Conservation (phyloP, 148 eudicot genomes). For the Linanthus parryae region DNA sequence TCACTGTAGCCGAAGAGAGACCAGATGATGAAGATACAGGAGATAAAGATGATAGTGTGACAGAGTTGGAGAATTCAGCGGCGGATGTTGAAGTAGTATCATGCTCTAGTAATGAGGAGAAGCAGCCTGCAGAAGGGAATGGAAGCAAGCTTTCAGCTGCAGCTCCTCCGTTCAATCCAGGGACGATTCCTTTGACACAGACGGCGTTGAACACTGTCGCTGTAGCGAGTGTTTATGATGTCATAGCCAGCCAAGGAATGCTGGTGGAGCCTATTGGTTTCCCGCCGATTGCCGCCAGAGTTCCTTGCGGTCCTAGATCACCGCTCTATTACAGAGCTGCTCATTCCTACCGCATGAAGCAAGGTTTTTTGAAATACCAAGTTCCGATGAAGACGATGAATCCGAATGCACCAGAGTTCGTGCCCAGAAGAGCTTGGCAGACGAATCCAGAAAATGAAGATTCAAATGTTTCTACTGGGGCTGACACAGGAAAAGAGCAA, state of each 20-base stretch:
- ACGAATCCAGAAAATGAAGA: slow-evolving; percentile 19
- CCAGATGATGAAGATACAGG: slow-evolving; percentile 27
- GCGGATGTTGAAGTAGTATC: slow-evolving; percentile 31
- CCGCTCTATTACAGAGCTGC: slow-evolving; percentile 56
- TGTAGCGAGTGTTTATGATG: slow-evolving; percentile 51
- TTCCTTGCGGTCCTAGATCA: slow-evolving; percentile 92
- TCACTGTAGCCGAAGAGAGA: slow-evolving; percentile 27
- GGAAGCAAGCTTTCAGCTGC: slow-evolving; percentile 92
- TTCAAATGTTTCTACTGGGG: slow-evolving; percentile 25
- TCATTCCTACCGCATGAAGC: slow-evolving; percentile 43
- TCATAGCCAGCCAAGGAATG: slow-evolving; percentile 62
- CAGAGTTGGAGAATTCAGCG: slow-evolving; percentile 16
- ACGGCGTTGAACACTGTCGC: slow-evolving; percentile 23
- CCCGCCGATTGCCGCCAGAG: slow-evolving; percentile 81
- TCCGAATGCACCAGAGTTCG: slow-evolving; percentile 94
- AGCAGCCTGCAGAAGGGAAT: slow-evolving; percentile 47
- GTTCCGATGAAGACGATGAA: slow-evolving; percentile 52
- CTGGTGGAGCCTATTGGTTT: slow-evolving; percentile 64
- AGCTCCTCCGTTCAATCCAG: slow-evolving; percentile 81
- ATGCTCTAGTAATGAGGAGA: slow-evolving; percentile 37
- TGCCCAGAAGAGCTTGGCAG: slow-evolving; percentile 55
- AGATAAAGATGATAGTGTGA: slow-evolving; percentile 28
- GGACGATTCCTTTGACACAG: slow-evolving; percentile 30
- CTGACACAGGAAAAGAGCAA: too few species aligned
- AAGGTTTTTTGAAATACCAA: slow-evolving; percentile 36